Base-by-base conservation (phyloP, 2,329 filamentous ascomycete species). In the Penicillium sp. region DNA sequence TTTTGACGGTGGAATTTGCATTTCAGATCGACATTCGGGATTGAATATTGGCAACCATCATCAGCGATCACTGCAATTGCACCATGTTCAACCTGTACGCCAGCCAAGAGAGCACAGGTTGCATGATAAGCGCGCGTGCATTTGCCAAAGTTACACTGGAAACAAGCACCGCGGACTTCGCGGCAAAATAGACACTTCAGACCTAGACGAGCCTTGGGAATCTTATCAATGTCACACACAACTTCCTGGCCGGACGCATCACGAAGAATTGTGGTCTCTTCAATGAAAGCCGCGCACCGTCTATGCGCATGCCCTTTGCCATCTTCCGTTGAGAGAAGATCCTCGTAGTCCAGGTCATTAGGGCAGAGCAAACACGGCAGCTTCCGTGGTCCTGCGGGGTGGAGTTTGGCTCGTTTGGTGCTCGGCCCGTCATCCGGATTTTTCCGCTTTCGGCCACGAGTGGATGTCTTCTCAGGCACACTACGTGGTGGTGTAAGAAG, bases 121-220 rank as follows among this genome's bases (percentile, higher is more conserved):
- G 92, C 88, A 67, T 99, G 93, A 71, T 96, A 99, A 8, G 92
- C 87, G 56, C 93, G 80, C 3, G 89, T 87, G 63, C 93, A 99
- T 68, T 95, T 97, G 75, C 91, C 92, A 60, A 89, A 86, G 1
- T 89, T 95, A 71, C 93, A 99, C 69, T 97, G 92, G 73, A 99
- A 95, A 72, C 92, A 96, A 13, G 89, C 89, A n/a, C 93, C 93
- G 49, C 87, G 88, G 70, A 93, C 95, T 28, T 90, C 95, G 29
- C 91, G 88, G 66, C 93, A 99, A 72, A 89, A 95, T 54, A 95
- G 83, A 69, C 93, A 99, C 70, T 95, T 95, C 59, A 97, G 83
- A 22, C 95, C 90, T 59, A 95, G 75, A 16, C 92, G 87, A 48
- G 88, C 89, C 68, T 93, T 92, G 65, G 88, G 84, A 58, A 97